Percentiles rank a stretch among this genome's conserved stretches.
Evolutionary conservation across 2,329 filamentous ascomycete species (phyloP).

Genomic region (Ophiostoma pallidulum): DNA sequence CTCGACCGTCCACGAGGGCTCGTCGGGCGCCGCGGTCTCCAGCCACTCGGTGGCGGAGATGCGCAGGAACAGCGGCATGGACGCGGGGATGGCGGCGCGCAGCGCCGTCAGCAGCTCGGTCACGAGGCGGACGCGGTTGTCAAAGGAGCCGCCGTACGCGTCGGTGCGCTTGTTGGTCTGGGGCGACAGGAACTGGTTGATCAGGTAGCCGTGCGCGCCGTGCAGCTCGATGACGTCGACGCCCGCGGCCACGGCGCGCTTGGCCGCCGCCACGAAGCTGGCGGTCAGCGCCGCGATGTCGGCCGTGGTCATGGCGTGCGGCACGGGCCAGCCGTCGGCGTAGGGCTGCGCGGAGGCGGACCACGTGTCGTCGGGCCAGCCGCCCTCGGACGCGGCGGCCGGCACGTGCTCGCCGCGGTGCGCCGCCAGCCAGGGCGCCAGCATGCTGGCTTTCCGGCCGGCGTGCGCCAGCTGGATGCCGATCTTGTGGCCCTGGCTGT

Average conservation of each 20-base stretch:
- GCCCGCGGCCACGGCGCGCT: conserved; percentile 56
- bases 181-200: conserved; percentile 55
- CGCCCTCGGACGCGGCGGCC: conserved; percentile 42
- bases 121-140: conserved; percentile 55
- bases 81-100: conserved; percentile 41
- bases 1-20: conserved; percentile 56
- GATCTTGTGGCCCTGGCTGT: conserved; percentile 66
- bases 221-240: conserved; percentile 68
- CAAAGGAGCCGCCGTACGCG: conserved; percentile 54
- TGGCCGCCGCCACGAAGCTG: conserved; percentile 49
- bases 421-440: conserved; percentile 52
- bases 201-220: conserved; percentile 56
- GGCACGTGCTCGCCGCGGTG: conserved; percentile 39
- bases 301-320: conserved; percentile 56
- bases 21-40: conserved; percentile 29
- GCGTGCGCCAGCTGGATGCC: conserved; percentile 78
- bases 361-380: conserved; percentile 49
- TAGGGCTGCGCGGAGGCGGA: conserved; percentile 47
- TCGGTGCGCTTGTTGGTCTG: conserved; percentile 53
- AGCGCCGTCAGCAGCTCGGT: conserved; percentile 43
- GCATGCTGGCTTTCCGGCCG: conserved; percentile 56
- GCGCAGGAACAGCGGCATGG: conserved; percentile 48
- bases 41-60: conserved; percentile 57
- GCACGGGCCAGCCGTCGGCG: conserved; percentile 48
- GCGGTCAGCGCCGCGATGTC: conserved; percentile 59